phyloP scores from a whole-genome alignment of 306 rosid genomes.

The Vicia sativa region DNA sequence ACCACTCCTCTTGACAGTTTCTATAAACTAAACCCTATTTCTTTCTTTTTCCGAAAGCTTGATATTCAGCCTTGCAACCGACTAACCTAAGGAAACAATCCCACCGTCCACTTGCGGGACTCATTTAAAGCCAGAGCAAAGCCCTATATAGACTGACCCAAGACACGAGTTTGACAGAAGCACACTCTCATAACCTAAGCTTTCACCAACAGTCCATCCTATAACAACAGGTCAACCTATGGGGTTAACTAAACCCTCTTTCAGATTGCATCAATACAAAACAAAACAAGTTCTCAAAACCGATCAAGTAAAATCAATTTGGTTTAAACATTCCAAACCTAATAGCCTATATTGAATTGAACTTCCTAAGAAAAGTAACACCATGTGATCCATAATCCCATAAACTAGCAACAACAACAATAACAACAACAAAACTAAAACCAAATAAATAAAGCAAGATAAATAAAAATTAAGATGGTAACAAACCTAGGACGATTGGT shows the following conservation, averaged over 20 bases:
- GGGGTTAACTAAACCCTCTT: conserved; percentile 1
- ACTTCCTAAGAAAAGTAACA: background rate
- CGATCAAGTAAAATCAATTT: conserved; percentile 8
- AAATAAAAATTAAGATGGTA: background rate
- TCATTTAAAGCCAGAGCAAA: too few species aligned
- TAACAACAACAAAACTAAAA: background rate
- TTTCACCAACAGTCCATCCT: too few species aligned
- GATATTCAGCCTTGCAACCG: too few species aligned
- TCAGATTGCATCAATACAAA: conserved; percentile 2
- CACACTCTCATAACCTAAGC: too few species aligned
- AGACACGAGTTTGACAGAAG: too few species aligned
- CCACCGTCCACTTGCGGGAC: too few species aligned
- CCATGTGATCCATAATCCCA: conserved; percentile 9
- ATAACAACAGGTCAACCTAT: too few species aligned
- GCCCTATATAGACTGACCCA: too few species aligned
- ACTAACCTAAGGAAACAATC: too few species aligned
- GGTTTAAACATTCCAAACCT: conserved; percentile 15
- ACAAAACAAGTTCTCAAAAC: background rate
- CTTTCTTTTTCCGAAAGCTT: too few species aligned
- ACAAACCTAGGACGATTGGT: conserved; percentile 60
- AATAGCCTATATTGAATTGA: background rate
- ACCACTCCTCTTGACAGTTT: background rate
- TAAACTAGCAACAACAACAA: background rate
- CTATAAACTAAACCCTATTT: conserved; percentile 22
- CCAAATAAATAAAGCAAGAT: conserved; percentile 4